Base-by-base conservation (phyloP, 2,329 filamentous ascomycete genomes). In the Pseudovirgaria hyperparasitica region DNA sequence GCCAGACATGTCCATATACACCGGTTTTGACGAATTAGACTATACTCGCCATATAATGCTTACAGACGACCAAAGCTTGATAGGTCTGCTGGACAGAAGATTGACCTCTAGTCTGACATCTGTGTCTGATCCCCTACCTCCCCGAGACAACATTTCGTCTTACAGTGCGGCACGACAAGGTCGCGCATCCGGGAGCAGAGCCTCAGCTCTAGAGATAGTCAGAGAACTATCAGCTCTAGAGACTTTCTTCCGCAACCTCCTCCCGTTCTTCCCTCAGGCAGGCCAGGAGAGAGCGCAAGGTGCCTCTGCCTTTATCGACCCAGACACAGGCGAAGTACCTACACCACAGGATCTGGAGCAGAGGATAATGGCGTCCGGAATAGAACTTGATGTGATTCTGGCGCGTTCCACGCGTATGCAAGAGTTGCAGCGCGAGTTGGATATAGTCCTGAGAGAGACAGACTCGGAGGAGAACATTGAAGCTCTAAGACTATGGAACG, bases 41-140 rank as follows among this genome's bases (percentile, higher is more conserved):
- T 67, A 82, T 29, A 81, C 79, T 3, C 69, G 86, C 22, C 81
- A 92, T 45, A 70, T 82, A 13, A 76, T 86, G 32, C 65, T 93
- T 6, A 78, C 82, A 16, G 81, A 86, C 38, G 72, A 76, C 3
- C 78, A 76, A 1, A 58, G 65, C 2, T 65, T 92, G 13, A 77
- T 87, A 40, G 65, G 70, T 0, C 60, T 79, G 20, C 64, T 90
- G 5, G 82, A 85, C 1, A 62, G 65, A 2, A 55, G 59, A 6
- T 67, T 82, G 40, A 72, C 84, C 28, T 36, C 42, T 9, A 40
- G 40, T 19, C 50, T 40, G 28, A 47, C 49, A 3, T 85, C 79
- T 35, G 72, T 82, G 11, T 90, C 82, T 13, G 86, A 93, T 45
- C 84, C 84, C 2, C 58, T 93, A 9, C 82, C 85, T 12, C 86